These are phyloP conservation scores for Triangularia verruculosa DNA, from an alignment of 2,329 filamentous ascomycete genomes.

Conservation along the genomic window DNA sequence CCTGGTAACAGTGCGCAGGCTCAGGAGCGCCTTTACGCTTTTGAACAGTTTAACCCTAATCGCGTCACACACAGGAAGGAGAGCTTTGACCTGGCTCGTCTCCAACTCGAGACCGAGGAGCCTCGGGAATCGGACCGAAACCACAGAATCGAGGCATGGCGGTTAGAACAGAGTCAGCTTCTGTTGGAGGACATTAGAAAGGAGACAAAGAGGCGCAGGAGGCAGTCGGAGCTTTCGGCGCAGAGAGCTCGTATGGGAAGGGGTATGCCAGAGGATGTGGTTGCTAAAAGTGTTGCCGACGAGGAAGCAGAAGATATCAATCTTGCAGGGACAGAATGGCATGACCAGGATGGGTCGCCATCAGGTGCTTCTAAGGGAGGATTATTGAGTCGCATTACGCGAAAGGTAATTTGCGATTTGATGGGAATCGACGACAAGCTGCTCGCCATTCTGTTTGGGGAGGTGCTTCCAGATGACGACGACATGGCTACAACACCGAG, in stretches of 20 bases:
- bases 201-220: conserved; percentile 70
- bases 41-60: conserved; percentile 79
- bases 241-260: conserved; percentile 28
- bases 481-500: conserved; percentile 48
- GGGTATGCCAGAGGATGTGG: conserved; percentile 32
- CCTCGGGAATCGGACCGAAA: conserved; percentile 70
- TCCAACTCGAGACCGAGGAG: conserved; percentile 52
- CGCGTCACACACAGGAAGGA: conserved; percentile 56
- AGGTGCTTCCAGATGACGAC: conserved; percentile 59
- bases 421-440: conserved; percentile 87
- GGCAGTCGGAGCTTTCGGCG: conserved; percentile 51
- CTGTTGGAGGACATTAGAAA: conserved; percentile 85
- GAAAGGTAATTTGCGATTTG: conserved; percentile 81
- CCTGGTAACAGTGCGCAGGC: conserved; percentile 53
- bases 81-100: conserved; percentile 49
- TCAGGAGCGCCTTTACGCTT: conserved; percentile 84
- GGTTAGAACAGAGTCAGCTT: conserved; percentile 82
- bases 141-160: conserved; percentile 86
- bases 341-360: conserved; percentile 47
- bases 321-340: conserved; percentile 43
- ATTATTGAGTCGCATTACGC: conserved; percentile 77
- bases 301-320: conserved; percentile 39
- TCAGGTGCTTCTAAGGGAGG: conserved; percentile 56
- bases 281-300: conserved; percentile 31
- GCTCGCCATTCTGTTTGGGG: conserved; percentile 83